A percentile compares a stretch with the other conserved stretches of the same genome.
phyloP scores from a whole-genome alignment of 2,329 filamentous ascomycete species.

The Phyllosticta citribraziliensis region DNA sequence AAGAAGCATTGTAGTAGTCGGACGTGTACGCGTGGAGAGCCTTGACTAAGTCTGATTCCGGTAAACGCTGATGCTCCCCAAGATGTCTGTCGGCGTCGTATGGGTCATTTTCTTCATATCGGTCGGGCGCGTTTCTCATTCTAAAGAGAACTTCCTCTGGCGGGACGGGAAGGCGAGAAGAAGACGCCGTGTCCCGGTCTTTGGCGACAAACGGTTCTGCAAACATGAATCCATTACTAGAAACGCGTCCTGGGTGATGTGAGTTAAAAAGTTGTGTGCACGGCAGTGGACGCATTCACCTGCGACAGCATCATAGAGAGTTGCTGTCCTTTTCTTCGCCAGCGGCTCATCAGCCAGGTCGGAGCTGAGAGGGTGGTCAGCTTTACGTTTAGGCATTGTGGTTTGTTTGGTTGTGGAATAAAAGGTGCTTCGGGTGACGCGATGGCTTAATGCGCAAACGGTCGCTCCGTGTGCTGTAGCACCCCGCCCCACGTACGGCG shows the following conservation, averaged over 20 bases:
- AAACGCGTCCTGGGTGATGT: constrained; percentile 38
- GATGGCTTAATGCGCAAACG: neutral
- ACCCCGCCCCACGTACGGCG: neutral
- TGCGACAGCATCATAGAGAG: constrained; percentile 63
- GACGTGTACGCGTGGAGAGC: constrained; percentile 59
- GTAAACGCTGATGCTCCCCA: constrained; percentile 45
- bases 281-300: neutral
- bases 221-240: constrained; percentile 33
- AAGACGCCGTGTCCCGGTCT: constrained; percentile 17
- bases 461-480: neutral
- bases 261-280: neutral
- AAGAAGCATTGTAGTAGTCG: constrained; percentile 47
- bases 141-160: constrained; percentile 66
- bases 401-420: neutral
- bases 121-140: constrained; percentile 51
- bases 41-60: constrained; percentile 60
- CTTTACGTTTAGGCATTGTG: neutral
- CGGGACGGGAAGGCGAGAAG: constrained; percentile 36
- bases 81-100: constrained; percentile 56
- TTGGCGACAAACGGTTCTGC: constrained; percentile 23
- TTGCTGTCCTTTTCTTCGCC: constrained; percentile 35
- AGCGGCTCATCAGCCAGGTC: neutral
- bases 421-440: neutral
- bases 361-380: neutral
- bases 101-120: constrained; percentile 61